Conservation (phyloP, 176 grass and related monocot species). For the Leersia perrieri region DNA sequence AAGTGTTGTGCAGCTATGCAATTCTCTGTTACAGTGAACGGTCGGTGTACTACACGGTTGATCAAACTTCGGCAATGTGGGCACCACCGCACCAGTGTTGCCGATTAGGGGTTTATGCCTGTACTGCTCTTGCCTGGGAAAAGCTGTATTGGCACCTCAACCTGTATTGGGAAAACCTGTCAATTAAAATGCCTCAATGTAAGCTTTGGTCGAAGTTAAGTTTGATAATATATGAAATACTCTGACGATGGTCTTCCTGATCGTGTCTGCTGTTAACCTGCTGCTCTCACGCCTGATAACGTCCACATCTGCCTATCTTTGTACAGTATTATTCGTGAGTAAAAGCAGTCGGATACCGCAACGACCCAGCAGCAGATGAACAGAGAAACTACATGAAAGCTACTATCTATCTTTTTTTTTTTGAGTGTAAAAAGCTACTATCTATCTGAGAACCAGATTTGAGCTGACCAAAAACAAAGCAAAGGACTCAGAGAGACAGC, state of each 20-base stretch:
- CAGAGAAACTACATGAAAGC: no score
- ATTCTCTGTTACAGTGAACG: neutral
- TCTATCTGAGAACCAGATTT: neutral
- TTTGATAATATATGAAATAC: neutral
- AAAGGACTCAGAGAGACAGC: neutral
- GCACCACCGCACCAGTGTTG: no score
- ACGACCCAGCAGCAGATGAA: no score
- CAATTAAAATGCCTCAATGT: neutral
- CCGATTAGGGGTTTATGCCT: no score
- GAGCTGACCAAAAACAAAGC: no score
- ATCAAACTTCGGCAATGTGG: neutral
- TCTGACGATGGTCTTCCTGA: neutral
- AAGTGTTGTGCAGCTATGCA: neutral
- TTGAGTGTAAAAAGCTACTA: no score
- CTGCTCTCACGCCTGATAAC: neutral
- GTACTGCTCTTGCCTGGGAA: no score
- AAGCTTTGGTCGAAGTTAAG: neutral
- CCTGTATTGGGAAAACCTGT: neutral
- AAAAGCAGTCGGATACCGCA: no score
- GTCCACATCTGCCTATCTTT: neutral
- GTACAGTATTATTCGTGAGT: neutral
- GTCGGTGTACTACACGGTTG: neutral
- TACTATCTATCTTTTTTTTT: no score
- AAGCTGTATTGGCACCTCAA: neutral
- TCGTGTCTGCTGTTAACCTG: slow-evolving; percentile 9